Percentiles rank a stretch among this genome's conserved stretches.
Conservation (phyloP, 371 early-diverging fungal genomes). For the Cokeromyces recurvatus region DNA sequence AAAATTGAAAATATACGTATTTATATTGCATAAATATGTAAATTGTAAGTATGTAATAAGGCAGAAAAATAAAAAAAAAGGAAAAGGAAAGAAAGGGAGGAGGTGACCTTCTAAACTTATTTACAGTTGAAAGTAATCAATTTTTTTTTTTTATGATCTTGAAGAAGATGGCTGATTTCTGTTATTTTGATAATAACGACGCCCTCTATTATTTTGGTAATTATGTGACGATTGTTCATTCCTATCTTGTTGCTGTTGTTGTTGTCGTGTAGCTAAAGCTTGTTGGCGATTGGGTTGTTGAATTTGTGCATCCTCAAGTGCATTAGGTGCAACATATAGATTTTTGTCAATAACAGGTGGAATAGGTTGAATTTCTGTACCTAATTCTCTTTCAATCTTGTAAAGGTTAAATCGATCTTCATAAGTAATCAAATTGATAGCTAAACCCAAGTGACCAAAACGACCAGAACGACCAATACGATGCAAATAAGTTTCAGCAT, state of each 20-base stretch:
- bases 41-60: too few species aligned
- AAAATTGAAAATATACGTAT: too few species aligned
- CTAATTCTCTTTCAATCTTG: constrained; percentile 94
- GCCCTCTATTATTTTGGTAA: not conserved
- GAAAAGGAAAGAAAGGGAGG: too few species aligned
- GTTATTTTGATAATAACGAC: constrained; percentile 2
- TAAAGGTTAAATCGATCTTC: constrained; percentile 94
- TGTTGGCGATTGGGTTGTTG: constrained; percentile 43
- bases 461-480: constrained; percentile 97
- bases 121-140: too few species aligned
- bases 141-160: constrained; percentile 9
- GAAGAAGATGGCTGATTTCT: constrained; percentile 4
- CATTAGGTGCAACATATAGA: constrained; percentile 74
- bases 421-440: constrained; percentile 95
- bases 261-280: constrained; percentile 43
- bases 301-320: constrained; percentile 47
- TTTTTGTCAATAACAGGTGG: constrained; percentile 91
- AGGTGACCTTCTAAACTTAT: too few species aligned
- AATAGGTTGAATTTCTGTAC: constrained; percentile 94
- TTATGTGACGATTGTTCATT: too few species aligned
- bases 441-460: constrained; percentile 95
- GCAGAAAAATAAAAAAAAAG: too few species aligned
- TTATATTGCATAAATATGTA: too few species aligned
- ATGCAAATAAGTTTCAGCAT: constrained; percentile 98
- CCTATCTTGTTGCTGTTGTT: constrained; percentile 17